Evolutionary conservation across 352 stramenopile genomes (phyloP), one percentile per base, ranked within the genome.

Genomic region (Phytophthora aleatoria): DNA sequence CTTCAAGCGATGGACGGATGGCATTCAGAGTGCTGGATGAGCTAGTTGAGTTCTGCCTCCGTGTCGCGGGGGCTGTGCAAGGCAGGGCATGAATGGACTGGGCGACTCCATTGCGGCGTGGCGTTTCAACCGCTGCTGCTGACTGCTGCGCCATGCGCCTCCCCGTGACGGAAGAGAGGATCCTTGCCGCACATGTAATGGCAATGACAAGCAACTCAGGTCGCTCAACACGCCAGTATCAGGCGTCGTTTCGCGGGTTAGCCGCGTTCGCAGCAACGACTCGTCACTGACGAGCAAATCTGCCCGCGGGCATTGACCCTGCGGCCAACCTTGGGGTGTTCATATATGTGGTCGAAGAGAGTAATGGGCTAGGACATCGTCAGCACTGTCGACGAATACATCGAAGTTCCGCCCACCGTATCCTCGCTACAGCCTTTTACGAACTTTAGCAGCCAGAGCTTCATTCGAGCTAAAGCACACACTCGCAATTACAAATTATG

Each of bases 201-300:
- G 30, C 51, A 38, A 49, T 41, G 11, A 20, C 30, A 62, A 5
- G 35, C 33, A 54, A 62, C 33, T 62, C 13, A n/a, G 27, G 36
- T 41, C n/a, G n/a, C 30, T 57, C 42, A 28, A 61, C 44, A 48
- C 60, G n/a, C 35, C 62, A 61, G 49, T 66, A 70, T 70, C 64
- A 62, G 52, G 28, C n/a, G 62, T 31, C 57, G 43, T 44, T 57
- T 65, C 48, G 16, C 12, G 5, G 24, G 13, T 55, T 43, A 24
- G 28, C 24, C n/a, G 20, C 13, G 44, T 26, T 13, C n/a, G 4
- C 12, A 30, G 45, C 20, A 20, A 20, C 20, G 20, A 20, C 20
- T 20, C 20, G 20, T 20, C 20, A 20, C 20, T 57, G 30, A 30
- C 53, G 20, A 62, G 43, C 50, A 61, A 57, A 59, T 8, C 10